A percentile compares a stretch with the other conserved stretches of the same genome.
Evolutionary conservation across 768 basidiomycete genomes (phyloP).

Genomic region (Xerocomellus chrysenteron): DNA sequence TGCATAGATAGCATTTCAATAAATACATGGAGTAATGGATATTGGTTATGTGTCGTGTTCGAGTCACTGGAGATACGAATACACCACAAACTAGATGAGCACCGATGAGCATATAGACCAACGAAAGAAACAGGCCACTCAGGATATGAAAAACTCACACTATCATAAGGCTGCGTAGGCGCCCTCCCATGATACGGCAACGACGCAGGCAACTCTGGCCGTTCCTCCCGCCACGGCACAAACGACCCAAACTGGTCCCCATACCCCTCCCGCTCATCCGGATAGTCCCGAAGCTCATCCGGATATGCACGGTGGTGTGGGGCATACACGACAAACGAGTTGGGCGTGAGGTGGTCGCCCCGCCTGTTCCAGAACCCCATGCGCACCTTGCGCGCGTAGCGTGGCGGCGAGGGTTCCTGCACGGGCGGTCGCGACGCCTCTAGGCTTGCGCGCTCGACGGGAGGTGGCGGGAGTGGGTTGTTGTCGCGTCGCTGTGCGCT

Average conservation of each 20-base stretch:
- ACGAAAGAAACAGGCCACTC: neutral
- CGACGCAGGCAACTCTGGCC: conserved; percentile 62
- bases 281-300: conserved; percentile 58
- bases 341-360: conserved; percentile 63
- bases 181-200: conserved; percentile 55
- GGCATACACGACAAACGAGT: conserved; percentile 63
- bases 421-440: conserved; percentile 28
- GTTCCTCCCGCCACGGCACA: conserved; percentile 38
- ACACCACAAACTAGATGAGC: conserved; percentile 39
- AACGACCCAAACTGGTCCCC: conserved; percentile 50
- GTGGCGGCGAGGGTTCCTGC: conserved; percentile 32
- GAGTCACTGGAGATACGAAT: conserved; percentile 32
- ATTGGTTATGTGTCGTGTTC: neutral
- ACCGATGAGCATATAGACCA: neutral
- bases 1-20: conserved; percentile 15
- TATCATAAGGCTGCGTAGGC: conserved; percentile 56
- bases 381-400: conserved; percentile 39
- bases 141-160: conserved; percentile 34
- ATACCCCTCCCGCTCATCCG: conserved; percentile 53
- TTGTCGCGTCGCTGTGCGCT: conserved; percentile 15
- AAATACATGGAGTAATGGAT: conserved; percentile 13
- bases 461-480: conserved; percentile 33
- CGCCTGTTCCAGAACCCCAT: conserved; percentile 73
- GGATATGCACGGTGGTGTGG: conserved; percentile 58
- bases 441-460: conserved; percentile 21